Conservation (phyloP, 176 grass and related monocot genomes). For the Coix lacrymajobi region DNA sequence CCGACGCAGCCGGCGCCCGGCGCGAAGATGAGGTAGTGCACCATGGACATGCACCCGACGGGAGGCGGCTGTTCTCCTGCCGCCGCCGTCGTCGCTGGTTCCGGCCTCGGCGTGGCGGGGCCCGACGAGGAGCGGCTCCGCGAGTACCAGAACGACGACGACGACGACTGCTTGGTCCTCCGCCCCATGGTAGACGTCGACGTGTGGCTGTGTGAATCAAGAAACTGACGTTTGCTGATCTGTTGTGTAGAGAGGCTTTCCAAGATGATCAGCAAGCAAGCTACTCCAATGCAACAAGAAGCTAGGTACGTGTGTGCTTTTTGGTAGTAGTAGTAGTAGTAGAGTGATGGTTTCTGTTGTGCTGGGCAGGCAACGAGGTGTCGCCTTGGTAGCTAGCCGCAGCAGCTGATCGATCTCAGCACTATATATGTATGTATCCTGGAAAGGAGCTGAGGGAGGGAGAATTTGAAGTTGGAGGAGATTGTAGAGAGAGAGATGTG, state of each 20-base stretch:
- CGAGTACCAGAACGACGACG: conserved; percentile 35
- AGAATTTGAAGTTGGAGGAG: background rate
- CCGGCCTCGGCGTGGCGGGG: background rate
- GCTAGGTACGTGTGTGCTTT: too few species aligned
- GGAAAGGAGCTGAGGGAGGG: background rate
- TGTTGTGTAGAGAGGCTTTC: background rate
- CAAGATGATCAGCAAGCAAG: background rate
- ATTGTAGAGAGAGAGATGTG: too few species aligned
- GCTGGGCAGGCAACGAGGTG: background rate
- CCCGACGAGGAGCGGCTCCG: conserved; percentile 31
- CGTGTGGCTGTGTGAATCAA: background rate
- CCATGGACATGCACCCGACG: conserved; percentile 86
- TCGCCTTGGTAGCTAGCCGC: background rate
- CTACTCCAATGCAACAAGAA: background rate
- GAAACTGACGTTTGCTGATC: too few species aligned
- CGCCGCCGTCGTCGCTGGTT: background rate
- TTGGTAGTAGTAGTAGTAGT: too few species aligned
- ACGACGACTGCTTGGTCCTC: conserved; percentile 4
- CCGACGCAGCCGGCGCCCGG: conserved; percentile 44
- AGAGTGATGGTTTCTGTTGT: too few species aligned
- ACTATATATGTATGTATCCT: too few species aligned
- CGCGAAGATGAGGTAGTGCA: conserved; percentile 76
- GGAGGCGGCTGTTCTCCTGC: background rate
- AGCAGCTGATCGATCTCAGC: background rate
- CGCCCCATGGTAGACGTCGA: background rate